Evolutionary conservation across 176 grass and related monocot species (phyloP), one percentile per base, ranked within the genome.

Genomic region (Cenchrus americanus): DNA sequence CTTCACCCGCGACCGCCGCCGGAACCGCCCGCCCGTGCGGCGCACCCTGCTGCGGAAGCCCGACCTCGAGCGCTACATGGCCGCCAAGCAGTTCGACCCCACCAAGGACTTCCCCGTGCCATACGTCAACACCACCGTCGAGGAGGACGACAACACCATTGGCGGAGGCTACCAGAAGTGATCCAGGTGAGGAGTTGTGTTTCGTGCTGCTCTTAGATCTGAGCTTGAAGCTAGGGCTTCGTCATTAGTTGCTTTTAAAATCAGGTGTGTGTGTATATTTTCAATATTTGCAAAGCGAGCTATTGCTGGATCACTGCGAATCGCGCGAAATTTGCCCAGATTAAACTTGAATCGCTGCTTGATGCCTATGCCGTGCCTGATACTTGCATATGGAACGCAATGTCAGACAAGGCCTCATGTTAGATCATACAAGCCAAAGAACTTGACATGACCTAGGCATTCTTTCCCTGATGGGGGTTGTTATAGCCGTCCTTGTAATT

Each of bases 121-220:
- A 0, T 96, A 99, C 85, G 80, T 90, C 23, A 87, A 83, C 7
- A 79, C 86, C 65, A 30, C 23, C 50, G 78, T 99, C 5, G 81
- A 96, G 84, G 91, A 96, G 93, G 96, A 99, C 76, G 78, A 89
- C 19, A 67, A 87, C 78, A 76, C 91, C 49, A 15, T 79, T 14
- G 91, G 89, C 73, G 93, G 96, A 19, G 96, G 93, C 15, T 99
- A 99, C 77, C 94, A 95, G 87, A 73, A 91, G n/a, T 99, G 87
- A 93, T 81, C 32, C 43, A 79, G 70, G 87, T 87, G n/a, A 85
- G 73, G 5, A 10, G 10, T 59, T 23, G 5, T 43, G 34, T 43
- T 26, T 73, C 49, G 15, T 75, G 19, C 59, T 58, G 23, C 51
- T 74, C 52, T 23, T 71, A 88, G 85, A 88, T 88, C 82, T 85